Base-by-base conservation (phyloP, 2,329 filamentous ascomycete genomes). In the Talaromyces sp. region DNA sequence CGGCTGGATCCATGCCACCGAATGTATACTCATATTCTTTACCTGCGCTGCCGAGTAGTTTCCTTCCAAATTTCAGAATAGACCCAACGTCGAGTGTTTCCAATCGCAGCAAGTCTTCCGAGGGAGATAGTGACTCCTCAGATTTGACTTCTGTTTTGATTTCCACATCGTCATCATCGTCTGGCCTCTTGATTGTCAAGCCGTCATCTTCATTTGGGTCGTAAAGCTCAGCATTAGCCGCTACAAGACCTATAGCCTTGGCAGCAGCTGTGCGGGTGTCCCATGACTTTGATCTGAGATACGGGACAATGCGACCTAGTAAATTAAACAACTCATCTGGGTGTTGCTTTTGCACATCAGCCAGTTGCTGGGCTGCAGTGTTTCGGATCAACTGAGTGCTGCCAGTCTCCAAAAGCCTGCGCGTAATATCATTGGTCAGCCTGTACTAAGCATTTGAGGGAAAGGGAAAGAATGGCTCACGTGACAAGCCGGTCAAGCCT, bases 301-400 rank as follows among this genome's bases (percentile, higher is more conserved):
- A 99, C 0, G 95, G 94, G n/a, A 99, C 89, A 37, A 99, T 93
- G 67, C 94, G 86, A 35, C 92, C 94, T 13, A 99, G 85, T 7
- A 99, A 85, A 75, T 98, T 97, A 80, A 98, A 98, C 1, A 99
- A 83, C 77, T 99, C 96, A 79, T 99, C 94, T 0, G 95, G 95
- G 73, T 98, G 95, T 77, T 95, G 91, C 76, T 97, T 98, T 79
- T 99, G 96, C 78, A 97, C 95, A 79, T 99, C 95, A 67, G 93
- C 95, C 68, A 99, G 85, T 80, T 99, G 95, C 75, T 96, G 93
- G 67, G 96, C 95, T 68, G 95, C 96, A 68, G 95, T 99, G 75
- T 97, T 96, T 71, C 96, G 90, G 75, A 99, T 98, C 70, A 99
- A 84, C 75, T 90, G 90, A 67, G 95, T 99, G 81, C 94, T 98